Base-by-base conservation (phyloP, 2,329 filamentous ascomycete genomes). In the Cadophora gregata region DNA sequence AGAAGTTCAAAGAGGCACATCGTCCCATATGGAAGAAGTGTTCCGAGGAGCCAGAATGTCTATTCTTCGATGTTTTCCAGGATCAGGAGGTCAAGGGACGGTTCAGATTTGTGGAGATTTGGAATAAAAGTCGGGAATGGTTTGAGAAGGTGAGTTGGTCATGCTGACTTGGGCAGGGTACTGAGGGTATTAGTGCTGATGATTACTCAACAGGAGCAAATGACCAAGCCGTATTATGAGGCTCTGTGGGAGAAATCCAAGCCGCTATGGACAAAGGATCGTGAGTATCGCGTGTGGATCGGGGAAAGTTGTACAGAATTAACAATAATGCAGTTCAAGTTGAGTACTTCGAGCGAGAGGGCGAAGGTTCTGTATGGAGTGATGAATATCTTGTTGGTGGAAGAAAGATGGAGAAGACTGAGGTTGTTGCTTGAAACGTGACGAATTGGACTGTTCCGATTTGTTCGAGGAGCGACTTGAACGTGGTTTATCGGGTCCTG, bases 331-430 rank as follows among this genome's bases (percentile, higher is more conserved):
- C 29, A 62, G 64, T 62, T 21, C 53, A 59, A 19, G 59, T 63
- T 9, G 59, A 66, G 42, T 66, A 66, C 42, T 66, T 63, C 21
- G 59, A 66, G 45, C 48, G 64, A 27, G 64, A 66, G 47, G 53
- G 64, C 4, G 64, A 66, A n/a, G 64, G 64, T 8, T 51, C 38
- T 42, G 24, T 45, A 4, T 66, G 51, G 50, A 62, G 51, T 45
- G 42, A 66, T 25, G 59, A 63, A 19, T 66, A 66, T 45, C 29
- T 63, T 8, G 42, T 45, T 47, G 47, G 64, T 50, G 64, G 64
- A 6, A 62, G 14, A 19, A 29, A 21, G 38, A 66, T 66, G 51
- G 59, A 66, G 51, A 66, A 65, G 31, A 29, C 33, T 33, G 48
- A 55, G 21, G 51, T 63, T 8, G 50, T 63, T 24, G 50, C 33